These are phyloP conservation scores for Galerina marginata DNA, from an alignment of 768 basidiomycete species.

Conservation along the genomic window DNA sequence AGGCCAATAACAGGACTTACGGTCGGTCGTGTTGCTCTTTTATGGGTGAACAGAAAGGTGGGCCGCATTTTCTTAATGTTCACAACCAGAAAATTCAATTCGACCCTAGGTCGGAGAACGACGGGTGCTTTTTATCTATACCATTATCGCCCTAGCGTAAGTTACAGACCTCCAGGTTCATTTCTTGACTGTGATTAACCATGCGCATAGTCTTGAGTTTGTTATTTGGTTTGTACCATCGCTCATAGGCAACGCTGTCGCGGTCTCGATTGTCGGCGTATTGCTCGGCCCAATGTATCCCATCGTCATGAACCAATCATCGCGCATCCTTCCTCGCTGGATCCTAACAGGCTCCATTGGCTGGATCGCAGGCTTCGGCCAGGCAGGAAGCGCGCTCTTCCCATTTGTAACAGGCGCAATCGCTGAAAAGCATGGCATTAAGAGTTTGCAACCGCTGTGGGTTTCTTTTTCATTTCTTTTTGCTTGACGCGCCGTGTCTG, in stretches of 20 bases:
- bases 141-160: slow-evolving; percentile 54
- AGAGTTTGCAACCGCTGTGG: slow-evolving; percentile 65
- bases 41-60: slow-evolving; percentile 63
- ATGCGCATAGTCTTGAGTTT: slow-evolving; percentile 57
- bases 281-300: slow-evolving; percentile 81
- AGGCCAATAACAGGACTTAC: slow-evolving; percentile 49
- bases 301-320: slow-evolving; percentile 72
- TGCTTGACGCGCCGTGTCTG: background rate
- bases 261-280: slow-evolving; percentile 67
- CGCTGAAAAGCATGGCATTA: slow-evolving; percentile 64
- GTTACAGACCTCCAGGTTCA: slow-evolving; percentile 11
- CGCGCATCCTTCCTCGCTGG: slow-evolving; percentile 71
- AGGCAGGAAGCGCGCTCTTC: slow-evolving; percentile 72
- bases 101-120: slow-evolving; percentile 59
- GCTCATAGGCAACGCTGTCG: slow-evolving; percentile 66
- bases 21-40: slow-evolving; percentile 56
- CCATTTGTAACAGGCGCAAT: slow-evolving; percentile 79
- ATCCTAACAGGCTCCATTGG: slow-evolving; percentile 69
- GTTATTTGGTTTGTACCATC: slow-evolving; percentile 74
- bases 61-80: background rate
- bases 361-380: slow-evolving; percentile 73
- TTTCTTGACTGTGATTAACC: background rate
- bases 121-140: slow-evolving; percentile 57
- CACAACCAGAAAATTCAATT: background rate
- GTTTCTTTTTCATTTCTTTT: background rate